Evolutionary conservation across 2,329 filamentous ascomycete genomes (phyloP).

Genomic region (Ascochyta koolunga): DNA sequence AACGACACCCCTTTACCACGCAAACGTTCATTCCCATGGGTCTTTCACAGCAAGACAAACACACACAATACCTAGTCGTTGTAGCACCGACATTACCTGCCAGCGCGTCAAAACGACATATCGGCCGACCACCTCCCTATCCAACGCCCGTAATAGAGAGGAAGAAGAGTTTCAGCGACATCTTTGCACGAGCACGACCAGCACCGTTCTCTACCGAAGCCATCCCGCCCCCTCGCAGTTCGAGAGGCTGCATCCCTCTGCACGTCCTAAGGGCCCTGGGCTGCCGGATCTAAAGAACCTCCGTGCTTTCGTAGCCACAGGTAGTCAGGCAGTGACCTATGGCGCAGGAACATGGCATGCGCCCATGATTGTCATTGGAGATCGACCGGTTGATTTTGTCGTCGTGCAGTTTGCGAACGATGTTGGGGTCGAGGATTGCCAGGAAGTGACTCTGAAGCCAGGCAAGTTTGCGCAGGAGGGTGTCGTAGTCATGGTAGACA

Average conservation of each 20-base stretch:
- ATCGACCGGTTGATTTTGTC: constrained; percentile 72
- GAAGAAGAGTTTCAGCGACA: constrained; percentile 42
- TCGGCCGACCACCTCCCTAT: constrained; percentile 49
- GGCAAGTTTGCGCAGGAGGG: constrained; percentile 37
- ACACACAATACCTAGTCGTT: constrained; percentile 76
- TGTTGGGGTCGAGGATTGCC: constrained; percentile 82
- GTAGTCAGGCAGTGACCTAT: constrained; percentile 87
- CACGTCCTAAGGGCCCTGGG: constrained; percentile 56
- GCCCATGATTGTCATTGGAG: constrained; percentile 88
- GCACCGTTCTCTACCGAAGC: constrained; percentile 60
- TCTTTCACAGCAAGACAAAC: constrained; percentile 53
- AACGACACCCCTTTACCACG: constrained; percentile 91
- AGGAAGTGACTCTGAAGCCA: constrained; percentile 67
- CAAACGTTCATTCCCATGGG: constrained; percentile 89
- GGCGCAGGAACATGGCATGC: constrained; percentile 93
- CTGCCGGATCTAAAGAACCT: constrained; percentile 75
- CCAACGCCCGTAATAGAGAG: constrained; percentile 45
- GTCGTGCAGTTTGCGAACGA: constrained; percentile 90
- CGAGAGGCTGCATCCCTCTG: constrained; percentile 37
- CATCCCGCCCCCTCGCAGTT: constrained; percentile 42
- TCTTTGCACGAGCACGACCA: constrained; percentile 51
- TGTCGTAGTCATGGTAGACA: constrained; percentile 43
- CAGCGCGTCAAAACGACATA: constrained; percentile 36
- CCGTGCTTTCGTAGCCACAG: constrained; percentile 78
- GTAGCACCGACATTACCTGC: constrained; percentile 78